A percentile compares a stretch with the other conserved stretches of the same genome.
phyloP scores from a whole-genome alignment of 768 basidiomycete genomes.

The Phanerodontia chrysosporium region DNA sequence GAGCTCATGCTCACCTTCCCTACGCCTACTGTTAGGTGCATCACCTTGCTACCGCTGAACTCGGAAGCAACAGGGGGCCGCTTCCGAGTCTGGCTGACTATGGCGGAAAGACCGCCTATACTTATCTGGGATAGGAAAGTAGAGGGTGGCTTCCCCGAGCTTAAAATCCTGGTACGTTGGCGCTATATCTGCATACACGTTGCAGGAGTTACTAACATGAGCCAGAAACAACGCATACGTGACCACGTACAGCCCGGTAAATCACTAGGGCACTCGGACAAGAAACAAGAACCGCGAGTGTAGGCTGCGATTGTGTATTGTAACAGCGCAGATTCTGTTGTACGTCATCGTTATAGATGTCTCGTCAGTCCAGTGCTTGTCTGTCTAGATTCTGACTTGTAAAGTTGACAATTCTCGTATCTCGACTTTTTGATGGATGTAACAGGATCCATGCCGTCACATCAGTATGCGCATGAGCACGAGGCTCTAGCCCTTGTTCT shows the following conservation, averaged over 20 bases:
- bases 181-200: background rate
- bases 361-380: background rate
- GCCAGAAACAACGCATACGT: constrained; percentile 84
- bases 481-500: background rate
- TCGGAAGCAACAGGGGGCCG: constrained; percentile 82
- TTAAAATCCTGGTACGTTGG: constrained; percentile 69
- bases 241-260: constrained; percentile 78
- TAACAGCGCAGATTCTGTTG: background rate
- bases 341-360: background rate
- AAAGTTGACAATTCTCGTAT: too few species aligned
- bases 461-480: background rate
- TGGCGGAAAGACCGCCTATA: constrained; percentile 33
- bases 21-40: constrained; percentile 60
- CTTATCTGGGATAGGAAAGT: constrained; percentile 88
- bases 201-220: background rate
- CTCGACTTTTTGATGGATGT: too few species aligned
- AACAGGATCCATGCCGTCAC: too few species aligned
- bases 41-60: constrained; percentile 72
- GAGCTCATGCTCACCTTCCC: constrained; percentile 91
- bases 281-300: constrained; percentile 25
- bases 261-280: constrained; percentile 88
- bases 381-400: too few species aligned
- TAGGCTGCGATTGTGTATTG: background rate
- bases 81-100: constrained; percentile 84
- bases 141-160: constrained; percentile 89